Evolutionary conservation across 2,329 filamentous ascomycete species (phyloP), one percentile per base, ranked within the genome.

Genomic region (Didymella lethalis): DNA sequence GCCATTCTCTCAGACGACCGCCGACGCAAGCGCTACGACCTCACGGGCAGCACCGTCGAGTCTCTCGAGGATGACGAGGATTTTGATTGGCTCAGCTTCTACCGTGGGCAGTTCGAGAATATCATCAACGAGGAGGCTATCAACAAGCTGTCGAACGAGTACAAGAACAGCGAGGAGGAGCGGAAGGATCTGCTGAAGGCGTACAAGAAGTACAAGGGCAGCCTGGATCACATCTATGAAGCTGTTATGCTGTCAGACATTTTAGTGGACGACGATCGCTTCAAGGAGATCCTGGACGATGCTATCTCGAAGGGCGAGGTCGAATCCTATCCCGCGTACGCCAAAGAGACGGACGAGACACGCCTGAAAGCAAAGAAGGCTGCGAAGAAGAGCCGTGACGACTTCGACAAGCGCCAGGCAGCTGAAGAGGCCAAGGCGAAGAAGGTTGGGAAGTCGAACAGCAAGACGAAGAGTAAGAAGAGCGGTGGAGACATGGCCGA

Each of bases 51-150:
- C 55, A 98, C 93, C 0, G 87, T 91, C 11, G 93, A 97, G 73
- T 89, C 88, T 8, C 86, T 96, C 23, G 85, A 84, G 51, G 70
- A 89, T 31, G 90, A 92, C 73, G 90, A 89, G 53, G 81, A 81
- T 60, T 99, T 98, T 80, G 86, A 92, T 81, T 99, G 95, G 95
- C 83, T 86, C 53, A 89, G 91, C 47, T 99, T 93, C 81, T 99
- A 96, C 82, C 87, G 88, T 54, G 88, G 90, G 64, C 93, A 97
- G 69, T 97, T 89, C 76, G 86, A 86, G 48, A 89, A 93, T 56
- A 84, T 92, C 26, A 83, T 99, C 49, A 93, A 87, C 18, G 80
- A 84, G 3, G 88, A 91, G 60, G 86, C 87, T 4, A 94, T 99
- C 66, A 84, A 89, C 54, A 85, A 88, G 54, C 91, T 98, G 70